Percentiles rank a stretch among this genome's conserved stretches.
These are phyloP conservation scores for Sarocladium oryzae DNA, from an alignment of 2,329 filamentous ascomycete species.

Conservation along the genomic window DNA sequence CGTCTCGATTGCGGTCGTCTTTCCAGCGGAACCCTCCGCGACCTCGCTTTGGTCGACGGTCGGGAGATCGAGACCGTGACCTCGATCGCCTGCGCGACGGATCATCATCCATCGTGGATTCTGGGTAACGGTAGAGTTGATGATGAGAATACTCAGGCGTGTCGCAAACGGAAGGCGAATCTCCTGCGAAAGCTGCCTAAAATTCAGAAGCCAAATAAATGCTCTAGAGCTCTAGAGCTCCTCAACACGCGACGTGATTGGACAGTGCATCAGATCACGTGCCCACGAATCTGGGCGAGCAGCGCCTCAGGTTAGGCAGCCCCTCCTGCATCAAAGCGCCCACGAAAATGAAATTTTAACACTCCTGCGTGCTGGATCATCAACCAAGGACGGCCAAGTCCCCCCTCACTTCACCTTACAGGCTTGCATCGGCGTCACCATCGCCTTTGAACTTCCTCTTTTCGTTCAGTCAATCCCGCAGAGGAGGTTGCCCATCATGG, in stretches of 20 bases:
- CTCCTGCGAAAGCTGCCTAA: background rate
- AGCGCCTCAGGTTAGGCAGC: slow-evolving; percentile 7
- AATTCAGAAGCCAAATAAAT: no score
- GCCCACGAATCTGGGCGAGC: background rate
- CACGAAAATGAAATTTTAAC: slow-evolving; percentile 4
- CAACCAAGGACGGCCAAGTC: slow-evolving; percentile 5
- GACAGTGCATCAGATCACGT: background rate
- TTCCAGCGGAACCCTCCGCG: slow-evolving; percentile 53
- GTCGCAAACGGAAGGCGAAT: background rate
- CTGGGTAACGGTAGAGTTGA: background rate
- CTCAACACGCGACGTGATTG: slow-evolving; percentile 3
- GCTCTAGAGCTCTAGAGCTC: background rate
- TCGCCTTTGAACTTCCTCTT: slow-evolving; percentile 29
- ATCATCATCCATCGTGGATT: slow-evolving; percentile 18
- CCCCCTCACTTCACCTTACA: slow-evolving; percentile 22
- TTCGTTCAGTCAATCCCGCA: slow-evolving; percentile 30
- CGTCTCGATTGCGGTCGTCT: slow-evolving; percentile 43
- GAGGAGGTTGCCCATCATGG: slow-evolving; percentile 49
- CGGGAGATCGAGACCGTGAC: slow-evolving; percentile 22
- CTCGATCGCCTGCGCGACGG: slow-evolving; percentile 17
- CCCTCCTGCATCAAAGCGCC: slow-evolving; percentile 7
- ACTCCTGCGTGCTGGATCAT: slow-evolving; percentile 8
- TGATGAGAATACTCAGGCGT: no score
- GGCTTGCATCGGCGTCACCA: slow-evolving; percentile 32
- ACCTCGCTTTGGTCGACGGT: slow-evolving; percentile 17